Percentiles rank a stretch among this genome's conserved stretches.
These are phyloP conservation scores for Melanogaster broomeanus DNA, from an alignment of 768 basidiomycete species.

Conservation along the genomic window DNA sequence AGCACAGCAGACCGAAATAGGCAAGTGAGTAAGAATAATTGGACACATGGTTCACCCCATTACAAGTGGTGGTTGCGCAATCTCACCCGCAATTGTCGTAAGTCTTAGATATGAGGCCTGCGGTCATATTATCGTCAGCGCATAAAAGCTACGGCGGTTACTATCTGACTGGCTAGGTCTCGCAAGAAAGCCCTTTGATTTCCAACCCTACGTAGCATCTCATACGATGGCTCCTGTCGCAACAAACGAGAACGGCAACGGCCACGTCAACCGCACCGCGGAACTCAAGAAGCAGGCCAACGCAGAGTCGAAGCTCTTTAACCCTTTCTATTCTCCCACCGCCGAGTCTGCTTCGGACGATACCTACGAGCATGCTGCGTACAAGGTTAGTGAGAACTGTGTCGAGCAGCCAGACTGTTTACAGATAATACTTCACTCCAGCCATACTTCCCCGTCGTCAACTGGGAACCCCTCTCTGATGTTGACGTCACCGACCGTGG, in stretches of 20 bases:
- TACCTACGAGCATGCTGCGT: slow-evolving; percentile 55
- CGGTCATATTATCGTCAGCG: neutral
- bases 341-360: slow-evolving; percentile 51
- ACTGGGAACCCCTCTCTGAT: slow-evolving; percentile 65
- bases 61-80: slow-evolving; percentile 18
- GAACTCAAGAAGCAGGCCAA: slow-evolving; percentile 27
- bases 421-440: slow-evolving; percentile 25
- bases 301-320: slow-evolving; percentile 37
- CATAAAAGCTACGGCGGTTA: slow-evolving; percentile 19
- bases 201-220: neutral
- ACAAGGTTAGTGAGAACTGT: slow-evolving; percentile 46
- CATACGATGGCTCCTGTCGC: slow-evolving; percentile 52
- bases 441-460: slow-evolving; percentile 64
- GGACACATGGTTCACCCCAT: slow-evolving; percentile 8
- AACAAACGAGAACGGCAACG: slow-evolving; percentile 35
- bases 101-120: neutral
- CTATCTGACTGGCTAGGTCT: neutral
- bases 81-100: slow-evolving; percentile 12
- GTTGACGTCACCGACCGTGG: slow-evolving; percentile 66
- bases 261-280: slow-evolving; percentile 18
- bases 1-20: slow-evolving; percentile 4
- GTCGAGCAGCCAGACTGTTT: neutral
- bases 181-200: neutral
- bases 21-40: slow-evolving; percentile 11
- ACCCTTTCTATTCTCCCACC: slow-evolving; percentile 71